Conservation (phyloP, 2,329 filamentous ascomycete species). For the Blastomyces gilchristii region DNA sequence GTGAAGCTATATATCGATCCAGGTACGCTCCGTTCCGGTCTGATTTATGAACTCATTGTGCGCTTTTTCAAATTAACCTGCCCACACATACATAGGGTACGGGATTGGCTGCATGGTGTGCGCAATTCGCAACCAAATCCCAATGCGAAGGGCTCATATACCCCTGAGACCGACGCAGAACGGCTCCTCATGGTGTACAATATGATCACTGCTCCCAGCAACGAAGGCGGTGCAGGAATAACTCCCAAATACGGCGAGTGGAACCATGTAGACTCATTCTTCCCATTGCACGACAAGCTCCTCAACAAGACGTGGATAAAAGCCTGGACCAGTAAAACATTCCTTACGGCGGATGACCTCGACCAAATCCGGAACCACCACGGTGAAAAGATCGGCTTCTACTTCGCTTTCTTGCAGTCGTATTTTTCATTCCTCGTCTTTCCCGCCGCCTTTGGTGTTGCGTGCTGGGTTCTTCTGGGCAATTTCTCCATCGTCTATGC, state of each 20-base stretch:
- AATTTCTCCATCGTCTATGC: constrained; percentile 76
- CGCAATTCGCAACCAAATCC: constrained; percentile 64
- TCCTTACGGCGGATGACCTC: constrained; percentile 56
- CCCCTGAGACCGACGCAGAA: constrained; percentile 80
- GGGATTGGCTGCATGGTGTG: constrained; percentile 89
- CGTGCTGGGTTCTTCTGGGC: constrained; percentile 71
- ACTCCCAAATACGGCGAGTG: constrained; percentile 59
- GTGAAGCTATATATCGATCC: constrained; percentile 72
- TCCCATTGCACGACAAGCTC: constrained; percentile 65
- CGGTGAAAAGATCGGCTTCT: constrained; percentile 77
- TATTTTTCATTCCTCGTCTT: constrained; percentile 83
- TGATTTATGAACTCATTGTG: background rate
- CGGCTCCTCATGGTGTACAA: constrained; percentile 78
- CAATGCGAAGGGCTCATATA: constrained; percentile 59
- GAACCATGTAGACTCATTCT: constrained; percentile 62
- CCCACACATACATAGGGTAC: constrained; percentile 47
- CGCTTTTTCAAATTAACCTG: background rate
- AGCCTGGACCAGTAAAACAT: constrained; percentile 61
- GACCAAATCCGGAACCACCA: constrained; percentile 65
- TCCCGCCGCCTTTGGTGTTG: constrained; percentile 66
- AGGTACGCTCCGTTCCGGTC: constrained; percentile 39
- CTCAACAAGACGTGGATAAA: constrained; percentile 70
- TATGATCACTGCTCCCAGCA: constrained; percentile 62
- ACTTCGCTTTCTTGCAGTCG: constrained; percentile 86
- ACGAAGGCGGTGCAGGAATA: constrained; percentile 70